Percentiles rank a stretch among this genome's conserved stretches.
Evolutionary conservation across 2,329 filamentous ascomycete genomes (phyloP).

Genomic region (Leptographium radiaticola): DNA sequence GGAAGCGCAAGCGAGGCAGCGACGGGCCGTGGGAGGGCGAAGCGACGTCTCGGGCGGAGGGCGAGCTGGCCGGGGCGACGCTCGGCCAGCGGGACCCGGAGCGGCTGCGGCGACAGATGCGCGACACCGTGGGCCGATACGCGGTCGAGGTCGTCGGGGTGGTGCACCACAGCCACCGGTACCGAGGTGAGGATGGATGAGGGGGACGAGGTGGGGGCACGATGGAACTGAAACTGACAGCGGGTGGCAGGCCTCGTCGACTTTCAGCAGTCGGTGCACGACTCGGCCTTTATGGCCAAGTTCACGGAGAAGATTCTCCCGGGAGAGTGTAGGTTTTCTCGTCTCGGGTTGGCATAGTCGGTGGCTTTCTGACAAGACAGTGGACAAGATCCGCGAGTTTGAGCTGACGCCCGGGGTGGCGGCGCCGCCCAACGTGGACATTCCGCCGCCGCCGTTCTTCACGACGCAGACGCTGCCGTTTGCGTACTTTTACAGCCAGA

Average conservation of each 20-base stretch:
- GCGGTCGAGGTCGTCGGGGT: slow-evolving; percentile 56
- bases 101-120: slow-evolving; percentile 47
- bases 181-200: slow-evolving; percentile 41
- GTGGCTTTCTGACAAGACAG: slow-evolving; percentile 21
- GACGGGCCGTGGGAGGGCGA: slow-evolving; percentile 46
- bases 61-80: slow-evolving; percentile 1
- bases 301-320: slow-evolving; percentile 60
- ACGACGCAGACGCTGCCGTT: slow-evolving; percentile 63
- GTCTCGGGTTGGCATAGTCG: too few relatives aligned
- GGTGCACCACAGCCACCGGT: slow-evolving; percentile 73
- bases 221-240: neutral
- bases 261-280: slow-evolving; percentile 65
- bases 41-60: neutral
- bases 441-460: slow-evolving; percentile 70
- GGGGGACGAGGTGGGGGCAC: neutral
- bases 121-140: slow-evolving; percentile 58
- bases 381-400: slow-evolving; percentile 46
- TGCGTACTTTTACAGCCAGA: slow-evolving; percentile 74
- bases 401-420: slow-evolving; percentile 51
- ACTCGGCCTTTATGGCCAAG: slow-evolving; percentile 55
- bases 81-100: slow-evolving; percentile 32
- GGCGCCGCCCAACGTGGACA: slow-evolving; percentile 46
- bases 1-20: slow-evolving; percentile 72
- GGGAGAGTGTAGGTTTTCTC: slow-evolving; percentile 54
- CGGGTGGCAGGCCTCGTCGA: slow-evolving; percentile 52